Percentiles rank a stretch among this genome's conserved stretches.
These are phyloP conservation scores for Yamadazyma endophytica DNA, from an alignment of 805 yeast species.

Conservation along the genomic window DNA sequence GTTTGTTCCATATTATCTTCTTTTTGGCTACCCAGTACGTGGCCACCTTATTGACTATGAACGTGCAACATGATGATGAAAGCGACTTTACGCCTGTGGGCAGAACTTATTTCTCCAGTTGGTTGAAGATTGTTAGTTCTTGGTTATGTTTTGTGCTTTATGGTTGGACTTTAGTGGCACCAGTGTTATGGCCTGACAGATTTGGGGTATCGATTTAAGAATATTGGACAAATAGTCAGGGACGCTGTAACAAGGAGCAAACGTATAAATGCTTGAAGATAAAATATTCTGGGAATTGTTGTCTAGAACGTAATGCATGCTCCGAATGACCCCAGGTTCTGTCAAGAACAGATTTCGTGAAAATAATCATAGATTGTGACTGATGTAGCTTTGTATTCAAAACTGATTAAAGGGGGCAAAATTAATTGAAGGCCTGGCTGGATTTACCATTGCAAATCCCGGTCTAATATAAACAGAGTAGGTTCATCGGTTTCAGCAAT, in stretches of 20 bases:
- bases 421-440: no score
- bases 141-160: constrained; percentile 88
- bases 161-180: constrained; percentile 90
- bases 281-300: no score
- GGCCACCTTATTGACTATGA: constrained; percentile 87
- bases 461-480: no score
- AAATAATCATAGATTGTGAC: no score
- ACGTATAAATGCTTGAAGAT: no score
- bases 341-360: no score
- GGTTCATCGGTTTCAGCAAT: no score
- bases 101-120: constrained; percentile 88
- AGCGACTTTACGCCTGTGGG: constrained; percentile 97
- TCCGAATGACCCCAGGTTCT: not conserved
- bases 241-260: not conserved
- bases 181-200: constrained; percentile 85
- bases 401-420: no score
- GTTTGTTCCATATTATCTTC: constrained; percentile 86
- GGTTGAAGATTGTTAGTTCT: constrained; percentile 90
- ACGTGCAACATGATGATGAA: constrained; percentile 75
- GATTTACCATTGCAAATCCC: no score
- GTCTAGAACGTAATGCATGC: no score
- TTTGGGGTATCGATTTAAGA: constrained; percentile 42
- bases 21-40: constrained; percentile 96
- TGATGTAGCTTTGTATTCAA: no score
- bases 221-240: no score